A percentile compares a stretch with the other conserved stretches of the same genome.
phyloP scores from a whole-genome alignment of 208 protist genomes.

The Trypanosoma boissoni region DNA sequence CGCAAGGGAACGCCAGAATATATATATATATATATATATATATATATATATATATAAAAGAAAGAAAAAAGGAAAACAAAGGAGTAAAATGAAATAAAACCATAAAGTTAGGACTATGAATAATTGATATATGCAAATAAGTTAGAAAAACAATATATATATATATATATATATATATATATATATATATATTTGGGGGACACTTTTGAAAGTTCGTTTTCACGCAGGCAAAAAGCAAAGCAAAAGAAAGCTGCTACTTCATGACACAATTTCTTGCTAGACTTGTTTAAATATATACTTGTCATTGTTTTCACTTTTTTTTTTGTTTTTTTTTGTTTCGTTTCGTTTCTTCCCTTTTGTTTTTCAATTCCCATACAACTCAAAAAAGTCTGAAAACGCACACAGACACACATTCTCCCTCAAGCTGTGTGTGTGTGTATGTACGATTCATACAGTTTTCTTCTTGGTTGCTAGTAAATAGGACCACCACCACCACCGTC shows the following conservation, averaged over 20 bases:
- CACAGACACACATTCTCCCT: too few species aligned
- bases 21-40: constrained; percentile 6
- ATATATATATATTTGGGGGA: not conserved
- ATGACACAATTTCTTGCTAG: too few species aligned
- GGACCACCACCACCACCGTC: too few species aligned
- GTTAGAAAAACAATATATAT: not conserved
- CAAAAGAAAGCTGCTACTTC: too few species aligned
- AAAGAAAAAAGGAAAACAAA: constrained; percentile 8
- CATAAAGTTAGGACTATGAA: constrained; percentile 18
- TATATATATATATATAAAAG: not conserved
- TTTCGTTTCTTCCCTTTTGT: not conserved
- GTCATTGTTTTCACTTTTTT: not conserved
- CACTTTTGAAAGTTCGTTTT: not conserved
- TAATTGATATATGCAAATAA: not conserved
- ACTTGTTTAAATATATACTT: too few species aligned
- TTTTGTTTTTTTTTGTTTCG: not conserved
- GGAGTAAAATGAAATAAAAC: constrained; percentile 4
- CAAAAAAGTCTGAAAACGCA: too few species aligned
- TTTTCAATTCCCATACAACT: too few species aligned
- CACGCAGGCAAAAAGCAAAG: too few species aligned
- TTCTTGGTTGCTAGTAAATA: too few species aligned
- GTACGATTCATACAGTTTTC: too few species aligned
- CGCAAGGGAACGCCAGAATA: too few species aligned
- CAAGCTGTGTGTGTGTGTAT: too few species aligned
- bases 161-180: constrained; percentile 1